Conservation (phyloP, 2,329 filamentous ascomycete genomes). For the Orbilia blumenaviensis region DNA sequence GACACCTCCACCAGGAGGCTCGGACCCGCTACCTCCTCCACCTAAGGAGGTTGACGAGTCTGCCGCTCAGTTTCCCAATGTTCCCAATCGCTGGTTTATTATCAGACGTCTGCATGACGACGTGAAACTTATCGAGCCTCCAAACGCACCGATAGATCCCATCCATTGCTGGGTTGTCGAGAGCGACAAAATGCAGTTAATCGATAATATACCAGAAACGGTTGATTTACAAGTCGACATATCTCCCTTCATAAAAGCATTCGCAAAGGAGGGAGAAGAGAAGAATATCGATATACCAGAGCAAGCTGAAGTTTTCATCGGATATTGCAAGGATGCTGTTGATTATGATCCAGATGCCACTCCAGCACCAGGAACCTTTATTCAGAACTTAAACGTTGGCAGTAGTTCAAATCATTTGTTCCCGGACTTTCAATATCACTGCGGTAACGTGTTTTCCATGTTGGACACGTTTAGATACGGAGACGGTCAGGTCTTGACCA, state of each 20-base stretch:
- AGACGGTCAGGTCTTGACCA: neutral
- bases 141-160: neutral
- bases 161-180: neutral
- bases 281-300: neutral
- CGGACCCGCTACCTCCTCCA: too few relatives aligned
- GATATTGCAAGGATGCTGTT: neutral
- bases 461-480: slow-evolving; percentile 62
- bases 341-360: neutral
- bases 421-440: slow-evolving; percentile 62
- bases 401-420: slow-evolving; percentile 61
- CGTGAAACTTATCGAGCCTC: neutral
- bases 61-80: neutral
- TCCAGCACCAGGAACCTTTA: neutral
- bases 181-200: neutral
- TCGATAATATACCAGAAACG: neutral
- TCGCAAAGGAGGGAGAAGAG: neutral
- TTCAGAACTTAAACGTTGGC: slow-evolving; percentile 50
- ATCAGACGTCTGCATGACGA: neutral
- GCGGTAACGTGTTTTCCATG: slow-evolving; percentile 62
- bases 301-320: neutral
- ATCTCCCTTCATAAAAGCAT: neutral
- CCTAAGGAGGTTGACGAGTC: too few relatives aligned
- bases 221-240: neutral
- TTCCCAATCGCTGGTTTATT: neutral
- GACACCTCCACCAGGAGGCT: too few relatives aligned